Conservation (phyloP, 2,329 filamentous ascomycete species). For the Fusarium keratoplasticum region DNA sequence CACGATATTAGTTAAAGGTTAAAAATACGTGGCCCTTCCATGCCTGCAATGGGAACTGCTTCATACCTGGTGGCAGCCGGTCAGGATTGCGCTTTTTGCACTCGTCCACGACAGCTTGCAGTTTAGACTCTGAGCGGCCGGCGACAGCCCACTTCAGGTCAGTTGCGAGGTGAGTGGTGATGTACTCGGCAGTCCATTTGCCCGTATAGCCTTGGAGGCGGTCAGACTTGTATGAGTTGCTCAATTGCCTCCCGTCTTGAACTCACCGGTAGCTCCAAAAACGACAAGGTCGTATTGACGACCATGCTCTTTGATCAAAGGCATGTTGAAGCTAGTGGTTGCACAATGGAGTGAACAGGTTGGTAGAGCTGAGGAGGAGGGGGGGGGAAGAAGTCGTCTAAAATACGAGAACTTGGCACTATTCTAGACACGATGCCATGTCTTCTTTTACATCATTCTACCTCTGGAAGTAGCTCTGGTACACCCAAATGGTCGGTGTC, state of each 20-base stretch:
- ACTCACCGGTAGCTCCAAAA: constrained; percentile 67
- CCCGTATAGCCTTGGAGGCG: constrained; percentile 80
- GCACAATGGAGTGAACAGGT: neutral
- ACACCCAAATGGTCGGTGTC: neutral
- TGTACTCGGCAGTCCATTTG: constrained; percentile 79
- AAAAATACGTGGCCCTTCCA: neutral
- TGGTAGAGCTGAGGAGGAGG: neutral
- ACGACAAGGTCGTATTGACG: constrained; percentile 69
- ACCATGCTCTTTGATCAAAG: constrained; percentile 58
- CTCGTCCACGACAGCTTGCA: constrained; percentile 75
- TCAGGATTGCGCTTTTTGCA: constrained; percentile 76
- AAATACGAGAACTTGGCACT: neutral
- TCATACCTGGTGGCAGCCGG: constrained; percentile 75
- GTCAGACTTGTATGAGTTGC: constrained; percentile 13
- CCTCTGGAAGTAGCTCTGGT: constrained; percentile 10
- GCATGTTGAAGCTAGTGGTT: constrained; percentile 49
- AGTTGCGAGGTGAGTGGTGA: constrained; percentile 76
- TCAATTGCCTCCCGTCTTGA: neutral
- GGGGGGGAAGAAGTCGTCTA: neutral
- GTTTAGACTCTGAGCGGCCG: constrained; percentile 81
- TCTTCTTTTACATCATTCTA: constrained; percentile 29
- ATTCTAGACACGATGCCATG: constrained; percentile 7
- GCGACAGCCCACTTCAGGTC: constrained; percentile 89
- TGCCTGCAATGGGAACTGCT: neutral
- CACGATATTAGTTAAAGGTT: neutral